Base-by-base conservation (phyloP, 495 filamentous ascomycete genomes). In the Collariella sp. region DNA sequence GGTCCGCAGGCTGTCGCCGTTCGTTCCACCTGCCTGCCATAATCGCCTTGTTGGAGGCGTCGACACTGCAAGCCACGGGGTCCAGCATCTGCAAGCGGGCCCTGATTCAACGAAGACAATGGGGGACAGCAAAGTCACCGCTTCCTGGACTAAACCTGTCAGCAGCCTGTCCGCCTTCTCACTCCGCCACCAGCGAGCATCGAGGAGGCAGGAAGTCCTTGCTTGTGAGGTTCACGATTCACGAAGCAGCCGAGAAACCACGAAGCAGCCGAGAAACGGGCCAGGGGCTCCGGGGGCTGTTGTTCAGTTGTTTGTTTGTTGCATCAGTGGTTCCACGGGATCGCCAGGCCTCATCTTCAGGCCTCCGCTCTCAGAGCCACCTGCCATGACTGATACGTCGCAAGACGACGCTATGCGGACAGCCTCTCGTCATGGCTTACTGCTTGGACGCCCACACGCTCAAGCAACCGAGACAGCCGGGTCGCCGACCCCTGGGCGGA, bases 391-490 rank as follows among this genome's bases (percentile, higher is more conserved):
- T 31, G 26, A 31, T 9, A 31, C 26, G 26, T 31, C 26, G 26
- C 40, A 13, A 16, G 6, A 43, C 19, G 23, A 15, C 29, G 44
- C 46, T 16, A 38, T 44, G 41, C 16, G 15, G 20, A 31, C 39
- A 54, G 23, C 20, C 33, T 54, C 57, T 56, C 47, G 52, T 49
- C 50, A 44, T 55, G 50, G 56, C 39, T 57, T 53, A 36, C 26
- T 59, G 48, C 52, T 58, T 53, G 41, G 53, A 55, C 48, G 40
- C 55, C 54, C 41, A 31, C 23, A 19, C 51, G 40, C 55, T 57
- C 41, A 31, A 33, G 22, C 51, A 57, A 42, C 59, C 62, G 55
- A 64, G 53, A 58, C 58, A 59, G 45, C 58, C 56, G 55, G 57
- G 54, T 54, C 52, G 15, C 52, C 48, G 49, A 56, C 52, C 55